Base-by-base conservation (phyloP, 1,284 basidiomycete genomes). In the Acaromyces ingoldii region DNA sequence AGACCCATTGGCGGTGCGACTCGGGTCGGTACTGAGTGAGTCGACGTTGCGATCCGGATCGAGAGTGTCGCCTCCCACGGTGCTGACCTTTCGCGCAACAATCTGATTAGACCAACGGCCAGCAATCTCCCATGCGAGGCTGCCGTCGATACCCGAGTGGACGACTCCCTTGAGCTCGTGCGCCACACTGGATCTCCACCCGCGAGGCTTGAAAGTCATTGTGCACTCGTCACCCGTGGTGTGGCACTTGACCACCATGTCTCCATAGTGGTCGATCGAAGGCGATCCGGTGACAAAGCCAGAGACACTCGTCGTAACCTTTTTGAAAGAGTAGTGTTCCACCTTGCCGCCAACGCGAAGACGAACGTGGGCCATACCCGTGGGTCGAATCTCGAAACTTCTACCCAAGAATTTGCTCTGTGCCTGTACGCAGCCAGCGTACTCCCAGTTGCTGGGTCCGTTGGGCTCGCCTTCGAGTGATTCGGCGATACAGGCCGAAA, bases 71-170 rank as follows among this genome's bases (percentile, higher is more conserved):
- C 79, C 76, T 10, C 81, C 82, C 2, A 82, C 81, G 5, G 85
- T 87, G 1, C 83, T 82, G 13, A 50, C 45, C 31, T 82, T 82
- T 22, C 91, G 84, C 11, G 90, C 91, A 50, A 97, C 86, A 34
- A 98, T 84, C 75, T 96, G 93, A 48, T 85, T 88, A 75, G 89
- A 91, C 93, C 93, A 98, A 9, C 91, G 82, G 7, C 93, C 93
- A 0, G 92, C 91, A 61, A 97, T 91, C 59, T 96, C 91, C 79
- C 92, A 91, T 0, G 79, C 82, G 36, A 85, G 78, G 26, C 82
- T 79, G 10, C 88, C 91, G 0, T 79, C 67, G 11, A 31, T 45
- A 1, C 81, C 76, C 68, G 89, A 85, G 56, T 82, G 78, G 26
- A 96, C 91, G 37, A 83, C 82, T 3, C 93, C 93, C 15, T 86